Evolutionary conservation across 2,329 filamentous ascomycete species (phyloP), one percentile per base, ranked within the genome.

Genomic region (Phaeosphaeria sp.): DNA sequence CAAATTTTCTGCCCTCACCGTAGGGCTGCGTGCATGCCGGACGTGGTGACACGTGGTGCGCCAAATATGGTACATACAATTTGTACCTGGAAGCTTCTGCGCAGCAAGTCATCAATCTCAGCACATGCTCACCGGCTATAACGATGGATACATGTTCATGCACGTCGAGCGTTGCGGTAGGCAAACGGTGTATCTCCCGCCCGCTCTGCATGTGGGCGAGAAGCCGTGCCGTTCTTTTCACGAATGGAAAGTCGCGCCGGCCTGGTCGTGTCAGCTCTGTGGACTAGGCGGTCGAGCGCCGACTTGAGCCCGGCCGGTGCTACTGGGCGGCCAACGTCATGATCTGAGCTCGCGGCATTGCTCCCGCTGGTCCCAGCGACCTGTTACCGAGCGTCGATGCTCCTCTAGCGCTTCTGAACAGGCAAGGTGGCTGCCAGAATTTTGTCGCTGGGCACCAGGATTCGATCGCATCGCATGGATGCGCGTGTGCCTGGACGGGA

Each of bases 261-360:
- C 51, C 43, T 15, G 39, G 44, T 18, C 22, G 21, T 43, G 49
- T 50, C 46, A n/a, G 45, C 30, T 8, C 50, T 30, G 24, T 46
- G 30, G 24, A 54, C 49, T 50, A 50, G 50, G 55, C 60, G 67
- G 56, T 49, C 61, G 53, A 51, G 20, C 59, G 66, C 68, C 67
- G 62, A 64, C 49, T 59, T 60, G 49, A 61, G 63, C 63, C 64
- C 64, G 62, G 61, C 64, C 59, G 60, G 62, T 49, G 56, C 57
- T 53, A 64, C 56, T 57, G 55, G 55, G 39, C 40, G 57, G 39
- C 50, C 53, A 58, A 72, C 73, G 73, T 75, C 71, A 75, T 75
- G 68, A 73, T 74, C 58, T 63, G 64, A 69, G 45, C 51, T 25
- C 52, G 53, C 49, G 54, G 60, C 56, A 47, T 58, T 62, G 59